phyloP scores from a whole-genome alignment of 2,329 filamentous ascomycete species.

The Chrysoporthe deuterocubensis region DNA sequence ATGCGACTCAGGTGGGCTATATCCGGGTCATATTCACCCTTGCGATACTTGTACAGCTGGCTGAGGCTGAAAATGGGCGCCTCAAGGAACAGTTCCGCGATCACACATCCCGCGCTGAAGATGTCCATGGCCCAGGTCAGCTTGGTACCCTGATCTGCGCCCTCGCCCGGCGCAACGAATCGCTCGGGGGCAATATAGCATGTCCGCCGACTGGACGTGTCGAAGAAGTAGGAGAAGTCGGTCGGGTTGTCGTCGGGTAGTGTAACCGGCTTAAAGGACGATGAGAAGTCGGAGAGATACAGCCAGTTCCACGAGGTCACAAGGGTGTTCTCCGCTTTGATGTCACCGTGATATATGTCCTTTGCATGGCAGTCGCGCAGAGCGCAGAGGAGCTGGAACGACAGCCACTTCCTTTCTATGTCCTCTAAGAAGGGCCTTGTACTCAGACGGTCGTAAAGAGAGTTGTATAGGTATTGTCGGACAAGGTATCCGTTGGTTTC shows the following conservation, averaged over 20 bases:
- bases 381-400: slow-evolving; percentile 91
- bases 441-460: slow-evolving; percentile 94
- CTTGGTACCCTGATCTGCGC: slow-evolving; percentile 62
- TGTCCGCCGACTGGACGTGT: slow-evolving; percentile 86
- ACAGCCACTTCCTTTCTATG: slow-evolving; percentile 98
- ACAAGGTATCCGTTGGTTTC: slow-evolving; percentile 90
- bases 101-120: slow-evolving; percentile 95
- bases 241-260: slow-evolving; percentile 95
- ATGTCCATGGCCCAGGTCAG: slow-evolving; percentile 96
- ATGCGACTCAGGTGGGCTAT: slow-evolving; percentile 83
- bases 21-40: slow-evolving; percentile 88
- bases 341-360: slow-evolving; percentile 94
- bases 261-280: slow-evolving; percentile 91
- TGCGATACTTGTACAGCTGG: slow-evolving; percentile 92
- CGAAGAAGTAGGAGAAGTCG: slow-evolving; percentile 97
- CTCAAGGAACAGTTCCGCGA: slow-evolving; percentile 94
- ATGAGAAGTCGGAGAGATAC: slow-evolving; percentile 96
- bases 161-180: slow-evolving; percentile 74
- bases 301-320: slow-evolving; percentile 99
- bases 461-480: slow-evolving; percentile 94
- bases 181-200: slow-evolving; percentile 96
- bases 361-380: slow-evolving; percentile 88
- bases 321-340: slow-evolving; percentile 96
- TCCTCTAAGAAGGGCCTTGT: slow-evolving; percentile 95
- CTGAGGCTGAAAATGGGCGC: slow-evolving; percentile 96